Base-by-base conservation (phyloP, 768 basidiomycete genomes). In the Multifurca ochricompacta region DNA sequence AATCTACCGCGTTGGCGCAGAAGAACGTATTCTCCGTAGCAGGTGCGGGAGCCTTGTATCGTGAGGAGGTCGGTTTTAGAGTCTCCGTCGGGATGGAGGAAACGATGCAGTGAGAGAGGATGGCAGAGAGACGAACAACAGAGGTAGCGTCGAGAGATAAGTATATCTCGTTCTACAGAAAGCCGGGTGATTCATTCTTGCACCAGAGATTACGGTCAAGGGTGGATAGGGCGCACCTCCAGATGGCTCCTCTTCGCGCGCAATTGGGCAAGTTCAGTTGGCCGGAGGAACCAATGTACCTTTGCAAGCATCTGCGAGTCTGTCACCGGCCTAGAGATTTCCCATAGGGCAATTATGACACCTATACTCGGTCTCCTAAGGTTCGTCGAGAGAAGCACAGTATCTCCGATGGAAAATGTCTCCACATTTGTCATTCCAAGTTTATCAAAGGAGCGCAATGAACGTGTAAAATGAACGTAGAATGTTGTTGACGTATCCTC, bases 81-180 rank as follows among this genome's bases (percentile, higher is more conserved):
- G 28, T 19, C 11, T 37, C 27, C 55, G 28, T 40, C 44, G 36
- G 45, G 44, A 34, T 50, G 53, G 63, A 58, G 51, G 66, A 62
- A 58, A 70, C 59, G 58, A 41, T 28, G 34, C 60, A 61, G 21
- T 59, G 58, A 16, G 53, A 6, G 8, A 61, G 35, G 14, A 61
- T 53, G 13, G 58, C 49, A 37, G 58, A 59, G 8, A 47, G 36
- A 35, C 43, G 16, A 19, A 61, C 32, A 11, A 59, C 42, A 8
- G 53, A 59, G 4, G 46, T 53, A 6, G 60, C 49, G 42, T 67
- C 51, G 53, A 65, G 27, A 43, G 51, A 78, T 46, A 84, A 85
- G 61, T 87, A 89, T 6, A 90, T 75, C 67, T 91, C 88, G 59
- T 87, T 85, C 88, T 90, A n/a, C n/a, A n/a, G n/a, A n/a, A n/a